Conservation (phyloP, 495 filamentous ascomycete genomes). For the Penicilliopsis zonata region DNA sequence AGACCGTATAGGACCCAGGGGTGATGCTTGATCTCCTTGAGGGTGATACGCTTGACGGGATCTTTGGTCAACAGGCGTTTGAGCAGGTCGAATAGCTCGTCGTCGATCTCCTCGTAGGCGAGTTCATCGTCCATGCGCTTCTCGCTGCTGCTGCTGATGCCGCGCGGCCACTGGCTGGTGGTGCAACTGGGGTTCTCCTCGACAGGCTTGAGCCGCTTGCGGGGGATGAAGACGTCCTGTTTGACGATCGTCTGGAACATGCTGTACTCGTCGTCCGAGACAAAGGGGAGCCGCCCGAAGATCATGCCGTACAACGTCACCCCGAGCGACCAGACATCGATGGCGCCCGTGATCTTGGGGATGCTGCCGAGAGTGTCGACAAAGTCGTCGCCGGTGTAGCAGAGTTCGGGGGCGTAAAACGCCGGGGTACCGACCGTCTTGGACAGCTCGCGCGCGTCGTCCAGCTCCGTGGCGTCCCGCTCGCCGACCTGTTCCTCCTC, state of each 20-base stretch:
- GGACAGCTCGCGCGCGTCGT: conserved; percentile 85
- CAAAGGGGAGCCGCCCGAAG: conserved; percentile 85
- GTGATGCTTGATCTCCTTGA: conserved; percentile 91
- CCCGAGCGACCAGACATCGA: conserved; percentile 95
- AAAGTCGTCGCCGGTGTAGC: conserved; percentile 53
- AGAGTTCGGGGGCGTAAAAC: conserved; percentile 97
- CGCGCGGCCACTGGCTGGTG: conserved; percentile 16
- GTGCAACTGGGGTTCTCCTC: conserved; percentile 39
- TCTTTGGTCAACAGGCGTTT: conserved; percentile 78
- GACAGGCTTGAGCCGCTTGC: conserved; percentile 65
- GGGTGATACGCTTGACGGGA: conserved; percentile 70
- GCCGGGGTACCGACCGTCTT: conserved; percentile 97
- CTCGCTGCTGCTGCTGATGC: conserved; percentile 27
- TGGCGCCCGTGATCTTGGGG: conserved; percentile 52
- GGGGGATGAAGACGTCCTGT: conserved; percentile 79
- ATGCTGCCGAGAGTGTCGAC: conserved; percentile 30
- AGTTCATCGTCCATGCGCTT: conserved; percentile 56
- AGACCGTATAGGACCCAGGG: conserved; percentile 87
- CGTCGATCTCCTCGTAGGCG: conserved; percentile 74
- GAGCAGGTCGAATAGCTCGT: conserved; percentile 70
- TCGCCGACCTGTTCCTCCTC: conserved; percentile 69
- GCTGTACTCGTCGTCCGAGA: conserved; percentile 78
- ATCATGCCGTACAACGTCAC: conserved; percentile 94
- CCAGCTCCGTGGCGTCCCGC: conserved; percentile 69
- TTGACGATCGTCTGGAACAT: conserved; percentile 86